Evolutionary conservation across 108 stramenopile species (phyloP).

Genomic region (Cyclotella distinguenda): DNA sequence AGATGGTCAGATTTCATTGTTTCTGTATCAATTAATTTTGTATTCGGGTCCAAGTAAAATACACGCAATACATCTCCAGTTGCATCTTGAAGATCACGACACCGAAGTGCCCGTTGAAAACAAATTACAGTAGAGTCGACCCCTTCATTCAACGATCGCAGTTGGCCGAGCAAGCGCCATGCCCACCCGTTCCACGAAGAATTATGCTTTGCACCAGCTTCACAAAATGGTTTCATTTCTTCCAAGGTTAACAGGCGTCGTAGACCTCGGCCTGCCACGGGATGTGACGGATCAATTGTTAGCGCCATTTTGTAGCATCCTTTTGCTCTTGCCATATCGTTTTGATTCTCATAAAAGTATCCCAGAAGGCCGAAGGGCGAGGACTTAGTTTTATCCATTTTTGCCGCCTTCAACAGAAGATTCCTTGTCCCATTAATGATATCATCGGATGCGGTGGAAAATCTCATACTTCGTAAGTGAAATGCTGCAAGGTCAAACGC

Average conservation of each 20-base stretch:
- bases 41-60: constrained; percentile 43
- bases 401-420: constrained; percentile 69
- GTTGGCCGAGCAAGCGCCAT: constrained; percentile 57
- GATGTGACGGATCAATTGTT: constrained; percentile 64
- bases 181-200: constrained; percentile 76
- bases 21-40: neutral
- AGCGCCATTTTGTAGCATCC: constrained; percentile 70
- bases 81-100: constrained; percentile 56
- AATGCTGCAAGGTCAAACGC: constrained; percentile 65
- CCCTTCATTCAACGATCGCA: constrained; percentile 40
- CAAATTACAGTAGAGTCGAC: constrained; percentile 59
- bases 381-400: constrained; percentile 56
- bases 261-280: constrained; percentile 73
- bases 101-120: constrained; percentile 64
- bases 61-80: constrained; percentile 37
- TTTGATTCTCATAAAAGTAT: constrained; percentile 59
- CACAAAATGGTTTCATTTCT: constrained; percentile 31
- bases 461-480: constrained; percentile 45
- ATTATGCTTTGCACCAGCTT: constrained; percentile 46
- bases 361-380: constrained; percentile 72
- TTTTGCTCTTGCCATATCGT: constrained; percentile 52
- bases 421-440: constrained; percentile 34
- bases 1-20: neutral
- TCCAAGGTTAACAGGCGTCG: constrained; percentile 35
- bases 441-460: neutral